Base-by-base conservation (phyloP, 2,329 filamentous ascomycete genomes). In the Aurifilum marmelostoma region DNA sequence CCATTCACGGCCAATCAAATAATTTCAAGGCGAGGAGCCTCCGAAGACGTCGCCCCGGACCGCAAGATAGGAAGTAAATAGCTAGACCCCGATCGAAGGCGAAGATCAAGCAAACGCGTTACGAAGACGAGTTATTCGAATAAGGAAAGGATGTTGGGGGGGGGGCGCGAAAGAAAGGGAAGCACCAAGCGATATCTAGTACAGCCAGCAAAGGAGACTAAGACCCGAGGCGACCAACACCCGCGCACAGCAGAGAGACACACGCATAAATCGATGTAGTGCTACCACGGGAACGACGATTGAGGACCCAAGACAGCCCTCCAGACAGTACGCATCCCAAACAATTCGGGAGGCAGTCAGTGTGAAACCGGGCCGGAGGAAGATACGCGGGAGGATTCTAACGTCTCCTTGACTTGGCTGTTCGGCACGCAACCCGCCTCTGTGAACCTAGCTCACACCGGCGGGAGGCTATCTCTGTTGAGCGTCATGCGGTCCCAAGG, bases 231-330 rank as follows among this genome's bases (percentile, higher is more conserved):
- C 34, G 18, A 43, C 56, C 54, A 54, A 59, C 67, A 11, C 47
- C 11, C 50, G n/a, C 24, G 32, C 56, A 63, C 54, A 59, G 34
- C 63, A 69, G 34, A 64, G 16, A 32, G 39, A 47, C 14, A 34
- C 21, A 24, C n/a, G 34, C 39, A 52, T 24, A 24, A 63, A 61
- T 64, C 43, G 37, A 69, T 66, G 67, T 63, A 62, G 69, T 71
- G 63, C 68, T 60, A 66, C 67, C 67, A 68, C 59, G 18, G 29
- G 60, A 56, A 41, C 50, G 64, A 54, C 47, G 47, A 63, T 69
- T 39, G 64, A 63, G 32, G 37, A 29, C 16, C n/a, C 29, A 54
- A 50, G 60, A 39, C 50, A 16, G 41, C 24, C 43, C 32, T 52
- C 37, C 39, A 63, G 24, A 63, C 52, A 37, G n/a, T 27, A 43